Percentiles rank a stretch among this genome's conserved stretches.
Conservation (phyloP, 257 asterid species). For the Ehretia macrophylla region DNA sequence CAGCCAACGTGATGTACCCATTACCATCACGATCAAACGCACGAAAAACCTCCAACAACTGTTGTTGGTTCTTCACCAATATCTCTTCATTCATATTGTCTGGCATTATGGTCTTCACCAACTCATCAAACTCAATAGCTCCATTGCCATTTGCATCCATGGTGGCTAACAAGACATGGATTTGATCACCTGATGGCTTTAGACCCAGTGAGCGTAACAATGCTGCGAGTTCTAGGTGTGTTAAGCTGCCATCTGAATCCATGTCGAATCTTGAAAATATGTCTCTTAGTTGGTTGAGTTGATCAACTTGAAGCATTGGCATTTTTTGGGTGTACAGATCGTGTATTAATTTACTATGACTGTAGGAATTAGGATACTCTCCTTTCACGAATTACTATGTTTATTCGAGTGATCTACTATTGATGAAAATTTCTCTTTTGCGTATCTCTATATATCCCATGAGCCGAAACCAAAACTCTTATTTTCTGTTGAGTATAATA, state of each 20-base stretch:
- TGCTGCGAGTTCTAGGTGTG: conserved; percentile 81
- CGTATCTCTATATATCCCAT: no score
- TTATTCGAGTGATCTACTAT: no score
- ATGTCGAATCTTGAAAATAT: conserved; percentile 84
- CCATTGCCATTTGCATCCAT: conserved; percentile 88
- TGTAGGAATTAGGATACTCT: no score
- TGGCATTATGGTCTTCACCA: conserved; percentile 57
- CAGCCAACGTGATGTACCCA: conserved; percentile 82
- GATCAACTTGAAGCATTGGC: conserved; percentile 37
- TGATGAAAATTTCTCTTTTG: no score
- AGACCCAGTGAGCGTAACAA: conserved; percentile 77
- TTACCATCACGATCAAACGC: conserved; percentile 89
- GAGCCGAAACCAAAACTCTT: no score
- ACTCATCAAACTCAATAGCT: conserved; percentile 73
- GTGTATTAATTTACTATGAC: no score
- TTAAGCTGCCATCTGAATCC: conserved; percentile 94
- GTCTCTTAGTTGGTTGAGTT: conserved; percentile 50
- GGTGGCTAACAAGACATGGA: conserved; percentile 52
- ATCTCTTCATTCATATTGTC: conserved; percentile 52
- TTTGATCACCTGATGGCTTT: conserved; percentile 76
- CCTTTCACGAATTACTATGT: no score
- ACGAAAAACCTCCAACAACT: conserved; percentile 66
- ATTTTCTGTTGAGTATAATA: no score
- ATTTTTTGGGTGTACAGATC: conserved; percentile 1
- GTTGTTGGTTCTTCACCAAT: conserved; percentile 58